Percentiles rank a stretch among this genome's conserved stretches.
phyloP scores from a whole-genome alignment of 306 rosid species.

The Cicer chorassanicum region DNA sequence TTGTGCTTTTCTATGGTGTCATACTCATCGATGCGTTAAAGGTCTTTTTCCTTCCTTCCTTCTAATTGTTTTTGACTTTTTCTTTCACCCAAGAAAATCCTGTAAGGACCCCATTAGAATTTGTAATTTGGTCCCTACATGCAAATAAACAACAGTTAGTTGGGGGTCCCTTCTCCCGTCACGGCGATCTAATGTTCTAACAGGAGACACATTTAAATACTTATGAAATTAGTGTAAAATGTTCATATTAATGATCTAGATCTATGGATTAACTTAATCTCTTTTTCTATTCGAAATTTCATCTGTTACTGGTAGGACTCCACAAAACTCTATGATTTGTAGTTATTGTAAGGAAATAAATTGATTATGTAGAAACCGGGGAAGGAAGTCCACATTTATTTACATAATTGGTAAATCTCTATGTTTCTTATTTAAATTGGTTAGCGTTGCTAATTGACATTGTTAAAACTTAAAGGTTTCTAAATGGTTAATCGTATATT shows the following conservation, averaged over 20 bases:
- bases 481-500: slow-evolving; percentile 1
- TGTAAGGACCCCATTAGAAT: neutral
- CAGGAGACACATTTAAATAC: neutral
- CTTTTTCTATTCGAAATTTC: slow-evolving; percentile 11
- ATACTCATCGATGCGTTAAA: neutral
- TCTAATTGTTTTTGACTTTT: neutral
- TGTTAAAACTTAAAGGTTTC: slow-evolving; percentile 9
- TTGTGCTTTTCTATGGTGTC: neutral
- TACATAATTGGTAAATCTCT: neutral
- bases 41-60: neutral
- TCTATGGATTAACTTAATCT: neutral
- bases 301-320: slow-evolving; percentile 1
- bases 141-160: neutral
- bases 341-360: slow-evolving; percentile 2
- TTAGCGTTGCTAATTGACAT: slow-evolving; percentile 12
- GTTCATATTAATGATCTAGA: neutral
- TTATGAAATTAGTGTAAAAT: neutral
- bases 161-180: neutral
- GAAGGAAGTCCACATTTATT: slow-evolving; percentile 14
- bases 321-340: neutral
- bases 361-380: neutral
- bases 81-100: slow-evolving; percentile 9
- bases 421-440: slow-evolving; percentile 19
- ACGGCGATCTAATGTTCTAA: neutral
- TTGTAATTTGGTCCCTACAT: slow-evolving; percentile 7